phyloP scores from a whole-genome alignment of 176 grass and related monocot species.

The Eragrostis nindensis region DNA sequence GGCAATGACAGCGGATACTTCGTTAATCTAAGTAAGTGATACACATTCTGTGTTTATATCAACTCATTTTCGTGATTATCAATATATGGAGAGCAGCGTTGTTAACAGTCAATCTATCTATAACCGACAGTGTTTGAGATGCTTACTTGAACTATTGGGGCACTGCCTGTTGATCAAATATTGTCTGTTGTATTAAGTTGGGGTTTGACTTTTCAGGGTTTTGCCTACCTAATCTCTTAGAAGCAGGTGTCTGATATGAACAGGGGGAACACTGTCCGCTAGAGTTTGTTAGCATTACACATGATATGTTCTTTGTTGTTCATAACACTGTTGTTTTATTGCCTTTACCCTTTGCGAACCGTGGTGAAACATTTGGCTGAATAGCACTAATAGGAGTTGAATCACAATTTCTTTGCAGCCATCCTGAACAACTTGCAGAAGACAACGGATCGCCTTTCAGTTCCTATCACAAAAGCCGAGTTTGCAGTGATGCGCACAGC shows the following conservation, averaged over 20 bases:
- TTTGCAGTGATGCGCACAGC: slow-evolving; percentile 82
- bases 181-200: background rate
- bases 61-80: slow-evolving; percentile 21
- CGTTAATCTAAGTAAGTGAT: slow-evolving; percentile 79
- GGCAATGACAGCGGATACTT: slow-evolving; percentile 70
- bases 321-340: background rate
- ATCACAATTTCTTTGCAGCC: slow-evolving; percentile 50
- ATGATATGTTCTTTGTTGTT: background rate
- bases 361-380: background rate
- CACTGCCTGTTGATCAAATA: background rate
- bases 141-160: background rate
- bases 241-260: slow-evolving; percentile 29
- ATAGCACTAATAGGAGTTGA: slow-evolving; percentile 12
- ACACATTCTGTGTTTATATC: slow-evolving; percentile 14
- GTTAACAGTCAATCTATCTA: background rate
- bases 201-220: background rate
- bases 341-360: too few relatives aligned
- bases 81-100: background rate
- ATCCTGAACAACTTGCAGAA: slow-evolving; percentile 68
- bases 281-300: background rate
- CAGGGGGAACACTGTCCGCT: slow-evolving; percentile 8
- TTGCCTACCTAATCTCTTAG: slow-evolving; percentile 20
- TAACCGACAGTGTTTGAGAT: background rate
- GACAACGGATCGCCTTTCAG: slow-evolving; percentile 71
- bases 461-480: slow-evolving; percentile 87